Evolutionary conservation across 495 filamentous ascomycete genomes (phyloP), one percentile per base, ranked within the genome.

Genomic region (Aspergillus affinis): DNA sequence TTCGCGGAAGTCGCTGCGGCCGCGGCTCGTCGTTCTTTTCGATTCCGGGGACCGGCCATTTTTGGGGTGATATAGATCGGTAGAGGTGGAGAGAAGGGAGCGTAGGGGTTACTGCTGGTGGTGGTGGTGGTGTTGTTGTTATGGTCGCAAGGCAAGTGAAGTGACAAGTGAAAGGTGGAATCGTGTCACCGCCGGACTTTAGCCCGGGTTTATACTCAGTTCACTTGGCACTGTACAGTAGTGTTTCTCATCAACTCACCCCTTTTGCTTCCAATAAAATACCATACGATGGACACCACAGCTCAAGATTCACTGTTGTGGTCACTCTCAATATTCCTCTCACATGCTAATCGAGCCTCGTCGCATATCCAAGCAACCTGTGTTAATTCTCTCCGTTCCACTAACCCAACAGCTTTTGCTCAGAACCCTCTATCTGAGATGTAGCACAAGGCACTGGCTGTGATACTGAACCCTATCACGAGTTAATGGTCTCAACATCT

Each of bases 11-110:
- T 45, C 15, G 68, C 60, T 0, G 70, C 63, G 21, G 72, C 75
- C 19, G 76, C 75, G 20, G 77, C 73, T 54, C 80, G 80, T 57
- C 79, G 74, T 63, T 82, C 74, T 69, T 81, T 81, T 61, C 81
- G 73, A 58, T 82, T 83, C 19, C 75, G 64, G 45, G 77, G 65
- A 17, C 64, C 15, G n/a, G 72, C 69, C 75, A 78, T 76, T 41
- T 41, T 20, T 44, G 45, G 7, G 19, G n/a, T 55, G 17, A 0
- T 15, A 18, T 3, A 46, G 2, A 45, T 26, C n/a, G 48, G 19
- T 21, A 15, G 17, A 13, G 4, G 10, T 21, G 36, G 26, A 23
- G 19, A 12, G 19, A 13, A 13, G 15, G 54, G 26, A 36, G 4
- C 18, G 20, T 36, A 48, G 23, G 32, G 18, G 47, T n/a, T n/a